Evolutionary conservation across 371 early-diverging fungal species (phyloP).

Genomic region (Actinomortierella wolfii): DNA sequence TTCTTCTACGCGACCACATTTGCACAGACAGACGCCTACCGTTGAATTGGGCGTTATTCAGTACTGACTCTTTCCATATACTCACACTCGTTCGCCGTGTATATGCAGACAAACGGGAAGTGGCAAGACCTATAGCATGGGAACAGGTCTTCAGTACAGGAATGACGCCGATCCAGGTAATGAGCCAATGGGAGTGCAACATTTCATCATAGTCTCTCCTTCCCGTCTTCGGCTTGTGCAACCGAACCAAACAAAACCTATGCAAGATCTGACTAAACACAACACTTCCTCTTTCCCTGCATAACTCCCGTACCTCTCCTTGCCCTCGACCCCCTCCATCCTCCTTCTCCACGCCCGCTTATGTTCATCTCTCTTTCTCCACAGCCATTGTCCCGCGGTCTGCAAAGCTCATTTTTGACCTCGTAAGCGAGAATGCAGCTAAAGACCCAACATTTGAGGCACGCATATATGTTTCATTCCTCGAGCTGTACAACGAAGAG

Average conservation of each 20-base stretch:
- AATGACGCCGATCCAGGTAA: constrained; percentile 33
- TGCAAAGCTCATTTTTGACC: constrained; percentile 66
- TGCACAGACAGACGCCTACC: constrained; percentile 1
- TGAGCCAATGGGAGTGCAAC: no score
- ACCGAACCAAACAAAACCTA: no score
- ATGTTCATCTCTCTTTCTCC: background rate
- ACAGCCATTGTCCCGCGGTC: constrained; percentile 90
- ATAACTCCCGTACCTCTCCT: background rate
- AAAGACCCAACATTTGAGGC: constrained; percentile 51
- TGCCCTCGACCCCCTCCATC: background rate
- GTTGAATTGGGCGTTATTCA: background rate
- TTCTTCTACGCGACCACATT: constrained; percentile 8
- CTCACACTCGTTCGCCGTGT: background rate
- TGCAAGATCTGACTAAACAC: no score
- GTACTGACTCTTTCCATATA: background rate
- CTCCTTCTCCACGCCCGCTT: background rate
- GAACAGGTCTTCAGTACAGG: constrained; percentile 64
- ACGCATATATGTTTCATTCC: constrained; percentile 74
- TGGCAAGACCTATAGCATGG: constrained; percentile 97
- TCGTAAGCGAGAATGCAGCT: constrained; percentile 44
- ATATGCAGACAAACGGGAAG: constrained; percentile 52
- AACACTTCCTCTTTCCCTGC: background rate
- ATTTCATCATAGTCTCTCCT: no score
- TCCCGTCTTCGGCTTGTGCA: no score
- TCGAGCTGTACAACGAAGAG: constrained; percentile 99